Conservation (phyloP, 202 grass and related monocot species). For the Setaria viridis region DNA sequence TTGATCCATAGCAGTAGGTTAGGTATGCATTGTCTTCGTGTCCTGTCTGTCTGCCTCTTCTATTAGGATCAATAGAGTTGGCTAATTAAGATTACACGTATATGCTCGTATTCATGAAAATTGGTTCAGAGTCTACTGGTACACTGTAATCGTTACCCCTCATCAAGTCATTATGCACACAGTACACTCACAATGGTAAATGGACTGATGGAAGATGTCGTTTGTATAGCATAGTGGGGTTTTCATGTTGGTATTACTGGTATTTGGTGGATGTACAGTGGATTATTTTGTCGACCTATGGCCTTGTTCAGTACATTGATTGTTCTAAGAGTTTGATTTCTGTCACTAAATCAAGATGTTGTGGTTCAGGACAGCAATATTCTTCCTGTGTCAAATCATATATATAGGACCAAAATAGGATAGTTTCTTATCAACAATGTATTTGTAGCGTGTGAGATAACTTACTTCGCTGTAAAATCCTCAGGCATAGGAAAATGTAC, state of each 20-base stretch:
- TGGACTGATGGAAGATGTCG: background rate
- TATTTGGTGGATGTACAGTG: background rate
- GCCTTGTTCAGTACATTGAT: background rate
- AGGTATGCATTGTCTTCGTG: background rate
- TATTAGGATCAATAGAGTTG: background rate
- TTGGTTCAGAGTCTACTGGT: background rate
- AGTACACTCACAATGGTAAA: background rate
- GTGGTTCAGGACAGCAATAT: background rate
- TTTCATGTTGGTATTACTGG: background rate
- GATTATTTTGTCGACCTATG: background rate
- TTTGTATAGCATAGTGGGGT: background rate
- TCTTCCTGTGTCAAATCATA: background rate
- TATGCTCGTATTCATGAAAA: background rate
- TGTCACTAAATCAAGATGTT: background rate
- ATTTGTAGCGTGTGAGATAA: background rate
- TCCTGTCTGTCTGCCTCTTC: background rate
- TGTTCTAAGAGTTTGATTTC: background rate
- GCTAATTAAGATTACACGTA: background rate
- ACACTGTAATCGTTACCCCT: background rate
- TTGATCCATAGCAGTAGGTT: background rate
- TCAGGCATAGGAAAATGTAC: slow-evolving; percentile 85
- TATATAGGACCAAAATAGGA: background rate
- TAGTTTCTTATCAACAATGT: background rate
- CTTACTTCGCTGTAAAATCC: background rate
- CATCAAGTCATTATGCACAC: background rate